A percentile compares a stretch with the other conserved stretches of the same genome.
phyloP scores from a whole-genome alignment of 225 moss, liverwort and hornwort genomes.

The Physcomitrellopsis africana region DNA sequence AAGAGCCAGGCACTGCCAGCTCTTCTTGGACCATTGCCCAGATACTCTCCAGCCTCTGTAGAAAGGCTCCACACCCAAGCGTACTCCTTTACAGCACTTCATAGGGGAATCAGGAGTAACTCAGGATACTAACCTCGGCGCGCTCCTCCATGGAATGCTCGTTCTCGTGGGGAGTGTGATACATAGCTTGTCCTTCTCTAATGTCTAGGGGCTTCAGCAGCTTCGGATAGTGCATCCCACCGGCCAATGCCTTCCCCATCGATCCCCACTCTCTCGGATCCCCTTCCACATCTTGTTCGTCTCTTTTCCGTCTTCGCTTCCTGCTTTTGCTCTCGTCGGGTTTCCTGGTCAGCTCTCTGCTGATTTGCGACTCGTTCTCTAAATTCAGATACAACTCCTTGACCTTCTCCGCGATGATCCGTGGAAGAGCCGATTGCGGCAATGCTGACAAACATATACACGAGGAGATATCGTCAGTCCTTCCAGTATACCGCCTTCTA shows the following conservation, averaged over 20 bases:
- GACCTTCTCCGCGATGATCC: slow-evolving; percentile 57
- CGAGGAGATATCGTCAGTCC: not conserved
- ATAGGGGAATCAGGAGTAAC: too few relatives aligned
- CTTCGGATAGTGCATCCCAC: slow-evolving; percentile 58
- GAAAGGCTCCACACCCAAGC: not conserved
- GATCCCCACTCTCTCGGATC: slow-evolving; percentile 61
- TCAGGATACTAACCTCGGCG: slow-evolving; percentile 46
- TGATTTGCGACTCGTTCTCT: slow-evolving; percentile 47
- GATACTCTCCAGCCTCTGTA: not conserved
- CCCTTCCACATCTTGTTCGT: slow-evolving; percentile 50
- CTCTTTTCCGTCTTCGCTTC: slow-evolving; percentile 65
- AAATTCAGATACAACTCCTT: slow-evolving; percentile 60
- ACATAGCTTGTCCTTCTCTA: slow-evolving; percentile 57
- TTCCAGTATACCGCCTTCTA: not conserved
- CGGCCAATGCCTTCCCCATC: slow-evolving; percentile 63
- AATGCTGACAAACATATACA: slow-evolving; percentile 40
- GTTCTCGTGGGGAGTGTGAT: slow-evolving; percentile 53
- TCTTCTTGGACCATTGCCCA: too few relatives aligned
- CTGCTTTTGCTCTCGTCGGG: slow-evolving; percentile 58
- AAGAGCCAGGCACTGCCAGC: too few relatives aligned
- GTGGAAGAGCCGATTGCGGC: slow-evolving; percentile 53
- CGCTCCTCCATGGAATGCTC: slow-evolving; percentile 63
- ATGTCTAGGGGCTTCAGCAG: slow-evolving; percentile 58
- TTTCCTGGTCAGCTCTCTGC: slow-evolving; percentile 53
- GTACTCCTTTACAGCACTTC: not conserved